Base-by-base conservation (phyloP, 1,139 yeast genomes). In the Yamadazyma sp. region DNA sequence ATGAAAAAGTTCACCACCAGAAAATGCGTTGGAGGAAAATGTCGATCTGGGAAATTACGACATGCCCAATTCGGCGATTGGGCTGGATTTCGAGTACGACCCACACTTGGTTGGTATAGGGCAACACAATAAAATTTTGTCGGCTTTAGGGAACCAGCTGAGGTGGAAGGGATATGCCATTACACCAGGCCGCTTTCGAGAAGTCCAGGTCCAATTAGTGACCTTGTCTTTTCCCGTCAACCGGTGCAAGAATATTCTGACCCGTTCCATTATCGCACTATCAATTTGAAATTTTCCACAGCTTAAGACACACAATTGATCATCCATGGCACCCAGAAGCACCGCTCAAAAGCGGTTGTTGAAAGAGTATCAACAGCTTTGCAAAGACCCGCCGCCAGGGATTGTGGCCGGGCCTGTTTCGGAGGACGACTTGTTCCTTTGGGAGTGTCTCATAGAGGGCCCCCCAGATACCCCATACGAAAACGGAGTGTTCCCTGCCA, bases 401-500 rank as follows among this genome's bases (percentile, higher is more conserved):
- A 87, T 92, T 36, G 78, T 89, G 6, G 98, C 98, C 0, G 95
- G 96, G 1, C 98, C 98, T 0, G 68, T 81, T 1, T 66, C 77
- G 17, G 98, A 92, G 54, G 84, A 83, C 53, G 81, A 92, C 61
- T 65, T 92, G 45, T 87, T 88, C 50, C 71, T 73, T 32, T 92
- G 98, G 98, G 95, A 87, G 49, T 92, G 98, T 59, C 66, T 89
- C 42, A 66, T 92, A 35, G 94, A 85, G 52, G 98, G 98, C 0
- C 98, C 98, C 1, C 74, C 81, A n/a, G 97, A 79, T 36, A 89
- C 98, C 0, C 87, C 95, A 3, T 92, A 88, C 57, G 98, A 89
- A 54, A 86, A 91, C 48, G 98, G 98, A 5, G 84, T 92, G 11
- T 92, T 89, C 59, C 86, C 92, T 17, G 97, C 98, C 1, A 66